Evolutionary conservation across 2,329 filamentous ascomycete species (phyloP).

Genomic region (Verruconis gallopava): DNA sequence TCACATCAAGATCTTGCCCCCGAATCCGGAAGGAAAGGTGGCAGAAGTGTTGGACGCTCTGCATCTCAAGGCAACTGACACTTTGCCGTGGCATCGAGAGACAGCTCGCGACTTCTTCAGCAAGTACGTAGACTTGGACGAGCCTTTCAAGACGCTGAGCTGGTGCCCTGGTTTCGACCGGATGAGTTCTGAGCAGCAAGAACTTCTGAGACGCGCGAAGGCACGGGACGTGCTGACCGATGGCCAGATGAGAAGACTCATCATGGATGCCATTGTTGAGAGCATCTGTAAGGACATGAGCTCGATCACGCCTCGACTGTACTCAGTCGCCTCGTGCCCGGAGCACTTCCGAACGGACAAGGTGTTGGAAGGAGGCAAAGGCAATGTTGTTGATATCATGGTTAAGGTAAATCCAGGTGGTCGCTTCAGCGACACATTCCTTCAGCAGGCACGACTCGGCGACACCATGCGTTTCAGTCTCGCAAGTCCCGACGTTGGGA

Average conservation of each 20-base stretch:
- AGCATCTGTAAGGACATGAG: constrained; percentile 2
- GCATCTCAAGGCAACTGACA: not conserved
- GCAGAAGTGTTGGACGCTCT: constrained; percentile 11
- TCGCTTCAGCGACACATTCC: constrained; percentile 14
- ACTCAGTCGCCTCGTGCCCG: constrained; percentile 3
- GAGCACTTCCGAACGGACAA: not conserved
- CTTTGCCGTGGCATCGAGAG: constrained; percentile 4
- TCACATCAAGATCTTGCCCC: constrained; percentile 14
- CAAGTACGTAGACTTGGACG: constrained; percentile 13
- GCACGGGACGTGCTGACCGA: no score
- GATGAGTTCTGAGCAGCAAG: not conserved
- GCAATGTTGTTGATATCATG: constrained; percentile 9
- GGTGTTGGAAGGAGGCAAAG: not conserved
- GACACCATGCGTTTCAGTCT: constrained; percentile 11
- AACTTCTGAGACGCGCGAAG: not conserved
- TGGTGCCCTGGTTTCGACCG: constrained; percentile 6
- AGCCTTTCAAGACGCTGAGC: constrained; percentile 11
- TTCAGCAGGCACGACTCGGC: constrained; percentile 7
- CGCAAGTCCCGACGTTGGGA: constrained; percentile 6
- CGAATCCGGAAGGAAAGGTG: constrained; percentile 12
- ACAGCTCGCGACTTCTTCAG: constrained; percentile 10
- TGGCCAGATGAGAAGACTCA: no score
- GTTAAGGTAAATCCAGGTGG: constrained; percentile 11
- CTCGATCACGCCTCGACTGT: not conserved
- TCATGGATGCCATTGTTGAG: not conserved